Evolutionary conservation across 345 rosid species (phyloP).

Genomic region (Melaleuca alternifolia): DNA sequence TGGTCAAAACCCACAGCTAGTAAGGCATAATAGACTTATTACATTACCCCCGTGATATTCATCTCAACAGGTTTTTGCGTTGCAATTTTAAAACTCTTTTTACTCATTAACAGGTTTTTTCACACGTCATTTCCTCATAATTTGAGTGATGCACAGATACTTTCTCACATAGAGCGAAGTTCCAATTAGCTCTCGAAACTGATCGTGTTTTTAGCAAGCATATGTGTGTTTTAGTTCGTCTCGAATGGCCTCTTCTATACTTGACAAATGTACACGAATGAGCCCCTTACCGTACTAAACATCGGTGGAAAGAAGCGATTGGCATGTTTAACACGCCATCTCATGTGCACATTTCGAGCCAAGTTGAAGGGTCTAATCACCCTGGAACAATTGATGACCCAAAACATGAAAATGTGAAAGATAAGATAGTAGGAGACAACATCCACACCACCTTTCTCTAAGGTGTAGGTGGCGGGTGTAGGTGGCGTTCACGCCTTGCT

Average conservation of each 20-base stretch:
- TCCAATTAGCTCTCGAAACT: background rate
- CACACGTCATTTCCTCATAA: background rate
- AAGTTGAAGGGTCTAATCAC: background rate
- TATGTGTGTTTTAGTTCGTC: background rate
- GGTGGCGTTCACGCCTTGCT: background rate
- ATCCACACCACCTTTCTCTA: background rate
- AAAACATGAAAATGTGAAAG: too few relatives aligned
- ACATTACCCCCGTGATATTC: background rate
- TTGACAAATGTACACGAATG: background rate
- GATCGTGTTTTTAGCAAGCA: background rate
- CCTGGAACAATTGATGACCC: too few relatives aligned
- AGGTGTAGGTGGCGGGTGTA: background rate
- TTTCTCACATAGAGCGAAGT: background rate
- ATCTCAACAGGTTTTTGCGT: background rate
- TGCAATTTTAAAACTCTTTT: background rate
- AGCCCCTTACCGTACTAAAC: background rate
- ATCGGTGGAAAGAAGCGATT: background rate
- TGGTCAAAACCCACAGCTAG: background rate
- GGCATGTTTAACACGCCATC: background rate
- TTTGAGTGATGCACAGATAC: background rate
- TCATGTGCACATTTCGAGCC: background rate
- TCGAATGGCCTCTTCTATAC: background rate
- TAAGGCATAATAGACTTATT: background rate
- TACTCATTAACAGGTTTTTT: background rate
- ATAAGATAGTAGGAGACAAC: too few relatives aligned